A percentile compares a stretch with the other conserved stretches of the same genome.
These are phyloP conservation scores for Diaporthe citrichinensis DNA, from an alignment of 2,329 filamentous ascomycete genomes.

Conservation along the genomic window DNA sequence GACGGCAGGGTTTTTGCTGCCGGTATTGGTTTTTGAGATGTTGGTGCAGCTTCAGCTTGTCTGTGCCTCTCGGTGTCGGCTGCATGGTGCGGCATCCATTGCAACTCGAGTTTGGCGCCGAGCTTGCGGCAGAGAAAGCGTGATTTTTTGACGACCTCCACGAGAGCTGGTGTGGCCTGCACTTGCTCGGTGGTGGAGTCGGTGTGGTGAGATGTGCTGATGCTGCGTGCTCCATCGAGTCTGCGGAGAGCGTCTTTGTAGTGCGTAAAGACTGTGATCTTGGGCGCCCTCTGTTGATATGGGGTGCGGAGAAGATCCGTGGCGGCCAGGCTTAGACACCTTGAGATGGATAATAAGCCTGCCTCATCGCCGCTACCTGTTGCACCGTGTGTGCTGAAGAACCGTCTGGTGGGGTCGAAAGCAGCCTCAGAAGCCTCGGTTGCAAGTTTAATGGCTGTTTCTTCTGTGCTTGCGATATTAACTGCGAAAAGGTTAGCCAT, in stretches of 20 bases:
- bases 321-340: not conserved
- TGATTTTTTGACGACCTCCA: not conserved
- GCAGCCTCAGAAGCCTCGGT: conserved; percentile 4
- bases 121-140: not conserved
- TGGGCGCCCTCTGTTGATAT: not conserved
- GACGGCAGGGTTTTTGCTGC: not conserved
- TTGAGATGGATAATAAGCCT: not conserved
- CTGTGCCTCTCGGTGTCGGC: not conserved
- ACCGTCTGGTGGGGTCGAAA: conserved; percentile 8
- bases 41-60: not conserved
- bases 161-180: not conserved
- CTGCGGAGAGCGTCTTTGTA: not conserved
- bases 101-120: not conserved
- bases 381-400: not conserved
- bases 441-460: not conserved
- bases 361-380: not conserved
- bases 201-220: not conserved
- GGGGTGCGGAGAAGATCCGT: not conserved
- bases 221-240: not conserved
- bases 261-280: conserved; percentile 1
- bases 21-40: not conserved
- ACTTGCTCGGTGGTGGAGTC: not conserved
- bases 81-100: conserved; percentile 4
- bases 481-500: not conserved
- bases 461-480: not conserved